Evolutionary conservation across 768 basidiomycete genomes (phyloP).

Genomic region (Ephemerocybe angulata): DNA sequence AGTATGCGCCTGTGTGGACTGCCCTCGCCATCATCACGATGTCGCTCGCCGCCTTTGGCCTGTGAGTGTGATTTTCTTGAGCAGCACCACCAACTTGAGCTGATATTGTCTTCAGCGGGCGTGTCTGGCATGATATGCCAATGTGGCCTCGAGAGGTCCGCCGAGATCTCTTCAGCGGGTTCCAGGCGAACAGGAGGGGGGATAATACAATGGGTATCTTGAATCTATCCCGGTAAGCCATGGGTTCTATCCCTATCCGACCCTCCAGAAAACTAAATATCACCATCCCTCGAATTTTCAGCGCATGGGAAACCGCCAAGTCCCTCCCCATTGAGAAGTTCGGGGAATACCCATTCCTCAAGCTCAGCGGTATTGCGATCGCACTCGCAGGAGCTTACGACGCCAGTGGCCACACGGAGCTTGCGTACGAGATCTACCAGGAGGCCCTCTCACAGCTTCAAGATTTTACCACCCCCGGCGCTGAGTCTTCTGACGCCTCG

Average conservation of each 20-base stretch:
- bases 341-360: constrained; percentile 52
- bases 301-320: constrained; percentile 53
- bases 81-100: not conserved
- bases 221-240: not conserved
- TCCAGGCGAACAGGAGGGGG: no score
- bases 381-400: constrained; percentile 46
- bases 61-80: not conserved
- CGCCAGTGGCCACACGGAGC: constrained; percentile 26
- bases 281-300: constrained; percentile 1
- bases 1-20: not conserved
- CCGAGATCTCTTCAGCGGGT: no score
- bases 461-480: constrained; percentile 8
- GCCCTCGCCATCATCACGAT: not conserved
- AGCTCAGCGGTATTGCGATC: constrained; percentile 63
- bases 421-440: constrained; percentile 37
- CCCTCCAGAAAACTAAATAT: not conserved
- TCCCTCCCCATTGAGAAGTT: constrained; percentile 38
- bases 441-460: constrained; percentile 32
- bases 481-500: not conserved
- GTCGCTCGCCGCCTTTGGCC: not conserved
- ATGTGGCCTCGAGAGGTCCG: not conserved
- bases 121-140: not conserved
- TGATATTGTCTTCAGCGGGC: not conserved
- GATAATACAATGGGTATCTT: no score
- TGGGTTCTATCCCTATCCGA: not conserved